Base-by-base conservation (phyloP, 2,329 filamentous ascomycete genomes). In the Aspergillus versicolor region DNA sequence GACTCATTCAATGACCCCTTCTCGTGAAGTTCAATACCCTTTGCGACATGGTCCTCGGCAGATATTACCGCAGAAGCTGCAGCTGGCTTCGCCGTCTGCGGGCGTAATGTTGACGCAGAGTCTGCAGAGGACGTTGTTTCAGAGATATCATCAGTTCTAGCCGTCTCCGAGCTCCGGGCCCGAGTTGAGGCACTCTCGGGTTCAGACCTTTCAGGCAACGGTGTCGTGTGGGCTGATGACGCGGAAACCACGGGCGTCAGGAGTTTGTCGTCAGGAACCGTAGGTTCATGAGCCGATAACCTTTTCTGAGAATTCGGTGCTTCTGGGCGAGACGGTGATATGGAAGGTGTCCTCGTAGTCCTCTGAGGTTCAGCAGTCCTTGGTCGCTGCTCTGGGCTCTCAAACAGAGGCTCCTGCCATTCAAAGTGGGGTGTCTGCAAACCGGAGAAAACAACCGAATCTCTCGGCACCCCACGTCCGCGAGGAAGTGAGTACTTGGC, bases 21-120 rank as follows among this genome's bases (percentile, higher is more conserved):
- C 71, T 96, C 91, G 69, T 99, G 94, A 58, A 91, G 88, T 60
- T 91, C 87, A 56, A 99, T 94, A 8, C 91, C 94, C 75, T 93
- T 94, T 27, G 88, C 83, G 45, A 97, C 84, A 71, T 99, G 93
- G 58, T 97, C 89, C 63, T 97, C 92, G 0, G 91, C 72, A 2
- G 74, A 72, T 17, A 77, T 61, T 2, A 63, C 62, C 2, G 64
- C 57, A 8, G 69, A 67, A 6, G 69, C 57, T 9, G 63, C 61
- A 34, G 68, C 69, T 2, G 71, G 66, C 17, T 55, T 62, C 22
- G 67, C 67, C 5, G 71, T 75, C 49, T 72, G 67, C 1, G 77
- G 76, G 22, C 77, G 74, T 50, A 77, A 56, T 5, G 90, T 88
- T 69, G 91, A 86, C 32, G 92, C 89, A 2, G 85, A 83, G 42